Conservation (phyloP, 179 eudicot genomes). For the Beta corolliflora region DNA sequence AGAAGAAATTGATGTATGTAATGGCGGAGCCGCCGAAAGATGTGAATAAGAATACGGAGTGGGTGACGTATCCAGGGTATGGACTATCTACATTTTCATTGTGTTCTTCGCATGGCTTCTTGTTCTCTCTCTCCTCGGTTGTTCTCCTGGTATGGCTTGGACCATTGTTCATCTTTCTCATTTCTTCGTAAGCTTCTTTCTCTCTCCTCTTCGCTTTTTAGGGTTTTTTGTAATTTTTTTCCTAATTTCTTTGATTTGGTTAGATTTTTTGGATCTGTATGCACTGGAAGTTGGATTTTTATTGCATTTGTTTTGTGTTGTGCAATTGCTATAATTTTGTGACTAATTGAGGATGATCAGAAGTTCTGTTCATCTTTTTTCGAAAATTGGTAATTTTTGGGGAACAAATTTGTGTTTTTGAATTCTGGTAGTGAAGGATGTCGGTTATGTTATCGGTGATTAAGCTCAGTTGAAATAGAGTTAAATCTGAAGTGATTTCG, state of each 20-base stretch:
- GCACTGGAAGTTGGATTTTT: neutral
- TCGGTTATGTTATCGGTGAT: neutral
- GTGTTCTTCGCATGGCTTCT: slow-evolving; percentile 54
- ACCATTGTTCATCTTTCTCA: slow-evolving; percentile 54
- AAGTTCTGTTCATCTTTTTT: too few relatives aligned
- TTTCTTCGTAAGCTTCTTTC: slow-evolving; percentile 34
- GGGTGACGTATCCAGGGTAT: slow-evolving; percentile 63
- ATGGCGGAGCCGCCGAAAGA: slow-evolving; percentile 48
- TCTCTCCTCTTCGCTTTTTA: neutral
- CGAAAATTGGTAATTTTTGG: neutral
- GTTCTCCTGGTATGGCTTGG: slow-evolving; percentile 63
- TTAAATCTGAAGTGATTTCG: neutral
- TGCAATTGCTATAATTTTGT: neutral
- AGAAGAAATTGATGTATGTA: slow-evolving; percentile 41
- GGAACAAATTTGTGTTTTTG: too few relatives aligned
- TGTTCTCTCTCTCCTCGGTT: slow-evolving; percentile 45
- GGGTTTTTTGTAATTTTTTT: neutral
- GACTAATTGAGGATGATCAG: neutral
- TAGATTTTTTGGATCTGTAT: neutral
- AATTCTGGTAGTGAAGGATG: too few relatives aligned
- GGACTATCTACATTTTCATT: slow-evolving; percentile 55
- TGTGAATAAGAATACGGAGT: slow-evolving; percentile 58
- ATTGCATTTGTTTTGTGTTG: neutral
- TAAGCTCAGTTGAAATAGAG: neutral
- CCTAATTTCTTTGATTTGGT: neutral